Evolutionary conservation across 495 filamentous ascomycete species (phyloP), one percentile per base, ranked within the genome.

Genomic region (Penicillium cinerascens): DNA sequence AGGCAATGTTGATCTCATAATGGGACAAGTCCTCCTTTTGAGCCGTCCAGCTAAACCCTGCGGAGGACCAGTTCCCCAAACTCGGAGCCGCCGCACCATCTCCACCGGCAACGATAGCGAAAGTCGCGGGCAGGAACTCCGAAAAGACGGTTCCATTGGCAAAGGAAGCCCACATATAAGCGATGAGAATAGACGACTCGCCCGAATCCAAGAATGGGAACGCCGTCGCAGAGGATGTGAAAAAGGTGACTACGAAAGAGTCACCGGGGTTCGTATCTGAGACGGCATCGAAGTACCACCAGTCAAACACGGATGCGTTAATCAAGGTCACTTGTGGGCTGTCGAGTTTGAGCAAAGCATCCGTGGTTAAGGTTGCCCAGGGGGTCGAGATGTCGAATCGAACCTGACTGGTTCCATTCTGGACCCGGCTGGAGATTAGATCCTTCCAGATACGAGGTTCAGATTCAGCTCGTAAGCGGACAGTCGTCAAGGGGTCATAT

Each of bases 201-300:
- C 41, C 59, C 0, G 38, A 7, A 27, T 48, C 10, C 11, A 66
- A 38, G 20, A 58, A 58, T 11, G 62, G 59, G 39, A 64, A 68
- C n/a, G 59, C 64, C 16, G 16, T 22, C 6, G 48, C 42, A 1
- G 59, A 50, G 6, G 65, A 56, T 6, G 60, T 59, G 43, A 64
- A 67, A 51, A 75, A 69, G 10, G 60, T 65, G 7, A 73, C 20
- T 0, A 58, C 59, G 4, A 73, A 20, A 1, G 56, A 62, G 17
- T 55, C 55, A 13, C 49, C 44, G 1, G 57, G 45, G 48, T 59
- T 51, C 3, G 43, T 38, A 3, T 42, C 26, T 6, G 65, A 56
- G 11, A 75, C 57, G 10, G 54, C 69, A 51, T 75, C 70, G 22
- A 72, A 75, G 55, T 69, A 71, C 72, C 70, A 75, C 69, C 70